phyloP scores from a whole-genome alignment of 208 protist species.

The Trypanosoma lewisi region DNA sequence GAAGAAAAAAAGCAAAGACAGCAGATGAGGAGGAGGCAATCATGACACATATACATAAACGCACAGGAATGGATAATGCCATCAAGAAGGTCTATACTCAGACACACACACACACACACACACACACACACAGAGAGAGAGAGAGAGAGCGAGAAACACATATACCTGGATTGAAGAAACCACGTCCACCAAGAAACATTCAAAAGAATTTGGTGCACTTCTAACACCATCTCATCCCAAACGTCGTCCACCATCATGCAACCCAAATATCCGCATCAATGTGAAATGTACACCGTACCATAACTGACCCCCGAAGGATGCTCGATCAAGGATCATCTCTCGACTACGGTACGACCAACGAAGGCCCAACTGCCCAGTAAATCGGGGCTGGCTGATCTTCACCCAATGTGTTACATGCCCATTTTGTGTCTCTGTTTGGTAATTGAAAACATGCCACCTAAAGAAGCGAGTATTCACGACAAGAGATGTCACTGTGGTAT shows the following conservation, averaged over 20 bases:
- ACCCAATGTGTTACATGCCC: conserved; percentile 27
- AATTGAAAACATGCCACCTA: conserved; percentile 47
- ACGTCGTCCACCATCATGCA: conserved; percentile 14
- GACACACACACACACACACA: too few species aligned
- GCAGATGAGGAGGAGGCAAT: too few species aligned
- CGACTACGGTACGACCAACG: conserved; percentile 48
- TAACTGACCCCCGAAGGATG: conserved; percentile 35
- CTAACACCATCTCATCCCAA: conserved; percentile 1
- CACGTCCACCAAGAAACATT: conserved; percentile 7
- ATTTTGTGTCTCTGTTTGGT: conserved; percentile 7
- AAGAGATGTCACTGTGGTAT: conserved; percentile 39
- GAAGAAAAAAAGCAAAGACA: background rate
- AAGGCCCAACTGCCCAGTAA: conserved; percentile 25
- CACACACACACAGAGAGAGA: too few species aligned
- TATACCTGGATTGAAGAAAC: too few species aligned
- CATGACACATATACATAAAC: too few species aligned
- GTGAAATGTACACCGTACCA: conserved; percentile 74
- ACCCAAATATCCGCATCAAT: conserved; percentile 40
- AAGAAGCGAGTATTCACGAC: conserved; percentile 68
- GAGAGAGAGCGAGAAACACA: too few species aligned
- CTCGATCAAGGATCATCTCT: conserved; percentile 50
- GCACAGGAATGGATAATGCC: too few species aligned
- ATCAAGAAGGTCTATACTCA: too few species aligned
- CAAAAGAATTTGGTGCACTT: too few species aligned
- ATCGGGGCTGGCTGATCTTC: conserved; percentile 33